Evolutionary conservation across 176 grass and related monocot genomes (phyloP).

Genomic region (Aegilops bicornis): DNA sequence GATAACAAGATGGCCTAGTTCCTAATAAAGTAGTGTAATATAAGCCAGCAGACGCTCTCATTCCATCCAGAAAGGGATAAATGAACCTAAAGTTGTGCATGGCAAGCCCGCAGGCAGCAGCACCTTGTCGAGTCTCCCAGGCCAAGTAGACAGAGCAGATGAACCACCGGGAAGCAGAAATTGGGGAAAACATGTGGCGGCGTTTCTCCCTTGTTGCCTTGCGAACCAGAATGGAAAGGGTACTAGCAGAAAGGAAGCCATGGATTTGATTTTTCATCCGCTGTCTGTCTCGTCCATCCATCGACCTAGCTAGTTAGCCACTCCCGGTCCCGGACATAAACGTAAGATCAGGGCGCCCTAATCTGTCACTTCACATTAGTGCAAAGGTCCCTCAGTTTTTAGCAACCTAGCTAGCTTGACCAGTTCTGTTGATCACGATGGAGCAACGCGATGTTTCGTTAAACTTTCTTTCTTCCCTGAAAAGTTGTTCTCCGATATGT

Average conservation of each 20-base stretch:
- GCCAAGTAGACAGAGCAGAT: conserved; percentile 26
- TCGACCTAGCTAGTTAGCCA: background rate
- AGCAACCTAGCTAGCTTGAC: too few relatives aligned
- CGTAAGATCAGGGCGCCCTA: conserved; percentile 20
- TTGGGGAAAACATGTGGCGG: background rate
- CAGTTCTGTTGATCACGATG: too few relatives aligned
- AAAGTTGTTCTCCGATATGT: background rate
- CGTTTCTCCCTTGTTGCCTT: conserved; percentile 8
- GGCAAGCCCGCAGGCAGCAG: background rate
- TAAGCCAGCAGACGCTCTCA: background rate
- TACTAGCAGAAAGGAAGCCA: background rate
- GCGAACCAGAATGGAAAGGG: background rate
- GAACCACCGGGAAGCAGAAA: conserved; percentile 16
- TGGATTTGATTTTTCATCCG: background rate
- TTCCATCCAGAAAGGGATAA: background rate
- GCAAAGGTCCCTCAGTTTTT: background rate
- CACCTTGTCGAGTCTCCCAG: conserved; percentile 18
- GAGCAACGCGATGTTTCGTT: too few relatives aligned
- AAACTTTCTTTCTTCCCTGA: background rate
- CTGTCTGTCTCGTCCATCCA: background rate
- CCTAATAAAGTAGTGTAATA: background rate
- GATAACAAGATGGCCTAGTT: too few relatives aligned
- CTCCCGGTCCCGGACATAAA: background rate
- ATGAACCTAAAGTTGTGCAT: background rate
- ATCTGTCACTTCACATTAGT: background rate